A percentile compares a stretch with the other conserved stretches of the same genome.
Conservation (phyloP, 2,329 filamentous ascomycete genomes). For the Aphanocladium album region DNA sequence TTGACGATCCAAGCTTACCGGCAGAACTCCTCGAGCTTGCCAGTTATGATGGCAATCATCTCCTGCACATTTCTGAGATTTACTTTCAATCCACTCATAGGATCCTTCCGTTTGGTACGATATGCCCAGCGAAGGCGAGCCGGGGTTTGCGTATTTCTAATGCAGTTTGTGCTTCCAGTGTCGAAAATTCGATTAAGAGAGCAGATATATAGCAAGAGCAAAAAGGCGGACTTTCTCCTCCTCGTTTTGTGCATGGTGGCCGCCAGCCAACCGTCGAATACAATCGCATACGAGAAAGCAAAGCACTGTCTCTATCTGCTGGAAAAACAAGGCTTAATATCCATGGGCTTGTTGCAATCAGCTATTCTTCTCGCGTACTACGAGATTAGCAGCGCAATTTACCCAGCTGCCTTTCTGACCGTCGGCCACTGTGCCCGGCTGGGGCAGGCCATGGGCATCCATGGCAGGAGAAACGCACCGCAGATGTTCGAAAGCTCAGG, state of each 20-base stretch:
- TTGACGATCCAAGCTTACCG: not conserved
- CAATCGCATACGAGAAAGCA: conserved; percentile 11
- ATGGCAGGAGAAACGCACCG: conserved; percentile 5
- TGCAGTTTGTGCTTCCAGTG: too few species aligned
- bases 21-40: not conserved
- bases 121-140: too few species aligned
- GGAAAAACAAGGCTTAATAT: conserved; percentile 16
- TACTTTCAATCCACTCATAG: conserved; percentile 16
- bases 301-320: conserved; percentile 11
- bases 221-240: conserved; percentile 15
- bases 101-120: not conserved
- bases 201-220: conserved; percentile 18
- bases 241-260: conserved; percentile 17
- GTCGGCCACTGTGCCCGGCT: conserved; percentile 18
- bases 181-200: not conserved
- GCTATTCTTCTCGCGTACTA: conserved; percentile 14
- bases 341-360: conserved; percentile 16
- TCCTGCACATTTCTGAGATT: not conserved
- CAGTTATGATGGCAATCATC: not conserved
- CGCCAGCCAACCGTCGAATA: not conserved
- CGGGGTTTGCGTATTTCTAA: too few species aligned
- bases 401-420: conserved; percentile 19
- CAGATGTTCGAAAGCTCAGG: not conserved
- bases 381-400: conserved; percentile 16
- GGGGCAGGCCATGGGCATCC: conserved; percentile 16